Evolutionary conservation across 441 rosid genomes (phyloP), one percentile per base, ranked within the genome.

Genomic region (Viola pubescens): DNA sequence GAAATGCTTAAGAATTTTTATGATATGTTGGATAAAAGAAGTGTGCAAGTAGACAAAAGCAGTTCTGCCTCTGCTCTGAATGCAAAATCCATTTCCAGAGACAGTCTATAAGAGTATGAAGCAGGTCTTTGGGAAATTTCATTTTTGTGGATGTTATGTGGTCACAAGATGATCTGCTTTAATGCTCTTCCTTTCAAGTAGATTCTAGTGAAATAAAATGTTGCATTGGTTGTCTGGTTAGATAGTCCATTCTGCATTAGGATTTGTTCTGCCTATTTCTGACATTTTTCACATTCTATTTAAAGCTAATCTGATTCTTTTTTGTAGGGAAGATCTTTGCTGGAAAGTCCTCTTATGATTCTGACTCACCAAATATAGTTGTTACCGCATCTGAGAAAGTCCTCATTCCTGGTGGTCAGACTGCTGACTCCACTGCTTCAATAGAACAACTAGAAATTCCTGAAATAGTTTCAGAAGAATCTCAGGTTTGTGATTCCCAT

Each of bases 291-390:
- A 8, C n/a, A 8, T 9, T 10, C 55, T 64, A 12, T 55, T 13
- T 54, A 40, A 34, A 57, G 53, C 69, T 73, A 66, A 79, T 61
- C 16, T 62, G 62, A 58, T 67, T 63, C 69, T 75, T 75, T 48
- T 76, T 70, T 79, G 73, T 74, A 89, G 97, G 92, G 71, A 89
- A 82, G 78, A 69, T 83, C 42, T 75, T 73, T 72, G 83, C 82
- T 71, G 82, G 75, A 73, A 84, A 75, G 67, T 76, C 82, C 58
- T 77, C 95, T 1, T 60, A 69, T 73, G 94, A 89, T 61, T 78
- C 86, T 34, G 89, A 86, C 9, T 55, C 84, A 42, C 70, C 89
- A 11, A 82, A 85, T 9, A 9, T 76, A 61, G 67, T 74, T 11
- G 79, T 81, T 54, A 66, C 85, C 48, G 65, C 87, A 41, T 83